Evolutionary conservation across 768 basidiomycete genomes (phyloP).

Genomic region (Hypsizygus marmoreus): DNA sequence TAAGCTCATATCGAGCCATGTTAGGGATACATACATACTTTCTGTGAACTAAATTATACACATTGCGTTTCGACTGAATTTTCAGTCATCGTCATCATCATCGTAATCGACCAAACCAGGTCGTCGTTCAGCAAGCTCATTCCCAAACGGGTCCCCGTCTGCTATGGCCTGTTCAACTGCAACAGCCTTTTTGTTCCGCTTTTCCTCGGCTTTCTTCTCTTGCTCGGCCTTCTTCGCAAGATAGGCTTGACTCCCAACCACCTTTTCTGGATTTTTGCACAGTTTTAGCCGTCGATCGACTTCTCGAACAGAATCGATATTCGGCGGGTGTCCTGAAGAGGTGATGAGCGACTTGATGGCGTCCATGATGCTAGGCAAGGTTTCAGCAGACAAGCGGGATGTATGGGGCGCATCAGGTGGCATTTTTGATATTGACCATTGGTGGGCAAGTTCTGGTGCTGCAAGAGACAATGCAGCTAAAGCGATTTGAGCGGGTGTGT

Average conservation of each 20-base stretch:
- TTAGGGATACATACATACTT: no score
- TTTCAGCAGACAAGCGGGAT: slow-evolving; percentile 22
- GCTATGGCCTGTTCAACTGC: slow-evolving; percentile 46
- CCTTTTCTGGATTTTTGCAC: slow-evolving; percentile 96
- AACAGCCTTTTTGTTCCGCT: slow-evolving; percentile 63
- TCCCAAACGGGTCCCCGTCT: slow-evolving; percentile 73
- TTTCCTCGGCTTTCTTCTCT: slow-evolving; percentile 68
- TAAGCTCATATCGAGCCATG: no score
- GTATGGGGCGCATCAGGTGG: slow-evolving; percentile 17
- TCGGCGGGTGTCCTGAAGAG: slow-evolving; percentile 59
- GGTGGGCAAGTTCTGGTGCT: slow-evolving; percentile 55
- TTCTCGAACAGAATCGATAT: slow-evolving; percentile 82
- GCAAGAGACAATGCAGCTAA: slow-evolving; percentile 75
- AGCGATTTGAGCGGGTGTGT: slow-evolving; percentile 92
- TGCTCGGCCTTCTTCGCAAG: slow-evolving; percentile 70
- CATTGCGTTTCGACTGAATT: no score
- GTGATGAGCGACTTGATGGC: slow-evolving; percentile 59
- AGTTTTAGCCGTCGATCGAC: slow-evolving; percentile 84
- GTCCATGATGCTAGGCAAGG: slow-evolving; percentile 43
- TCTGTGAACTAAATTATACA: no score
- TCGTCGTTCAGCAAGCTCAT: slow-evolving; percentile 41
- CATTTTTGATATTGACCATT: slow-evolving; percentile 57
- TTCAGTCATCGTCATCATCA: slow-evolving; percentile 47
- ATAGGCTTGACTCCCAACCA: slow-evolving; percentile 86
- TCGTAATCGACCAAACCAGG: slow-evolving; percentile 55